Evolutionary conservation across 2,329 filamentous ascomycete genomes (phyloP), one percentile per base, ranked within the genome.

Genomic region (Ascochyta pisi): DNA sequence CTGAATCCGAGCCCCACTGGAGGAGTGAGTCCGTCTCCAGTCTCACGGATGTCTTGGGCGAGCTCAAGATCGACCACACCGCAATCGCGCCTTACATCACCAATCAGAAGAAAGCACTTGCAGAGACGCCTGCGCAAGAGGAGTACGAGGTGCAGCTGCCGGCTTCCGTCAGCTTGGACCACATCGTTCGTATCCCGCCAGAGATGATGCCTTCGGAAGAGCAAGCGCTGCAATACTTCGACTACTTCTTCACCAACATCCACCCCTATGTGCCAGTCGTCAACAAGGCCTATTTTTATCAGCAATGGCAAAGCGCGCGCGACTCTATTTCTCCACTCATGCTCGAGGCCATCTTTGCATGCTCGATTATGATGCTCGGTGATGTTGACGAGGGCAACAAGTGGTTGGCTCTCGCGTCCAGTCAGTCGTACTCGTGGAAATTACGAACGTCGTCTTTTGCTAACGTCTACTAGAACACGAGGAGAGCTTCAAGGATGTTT

Each of bases 241-340:
- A 95, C 35, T 89, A 96, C 39, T 98, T 92, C 73, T 98, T 98
- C 75, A 81, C 83, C 31, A 88, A 97, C 64, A 90, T 97, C 29
- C 95, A 98, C 69, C 93, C 93, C 0, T 98, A 96, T 66, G 88
- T 96, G 2, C 94, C 94, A 0, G 92, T 98, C 3, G 79, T 98
- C 49, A 93, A 95, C 77, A 90, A 91, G 68, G 80, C 84, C 2
- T 82, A 89, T 35, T 90, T 98, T 67, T 96, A 95, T 69, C 88
- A 92, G 39, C 92, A 97, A 77, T 98, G 94, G 94, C 87, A 90
- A 53, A 87, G 86, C 15, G 89, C 92, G 58, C 85, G 91, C 55
- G 85, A 89, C n/a, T 86, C 89, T 0, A 92, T 98, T 27, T 97
- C 95, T 0, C 93, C 94, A 0, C 80, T 98, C 29, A 83, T 98